Base-by-base conservation (phyloP, 805 yeast genomes). In the Metschnikowia kunwiensis region DNA sequence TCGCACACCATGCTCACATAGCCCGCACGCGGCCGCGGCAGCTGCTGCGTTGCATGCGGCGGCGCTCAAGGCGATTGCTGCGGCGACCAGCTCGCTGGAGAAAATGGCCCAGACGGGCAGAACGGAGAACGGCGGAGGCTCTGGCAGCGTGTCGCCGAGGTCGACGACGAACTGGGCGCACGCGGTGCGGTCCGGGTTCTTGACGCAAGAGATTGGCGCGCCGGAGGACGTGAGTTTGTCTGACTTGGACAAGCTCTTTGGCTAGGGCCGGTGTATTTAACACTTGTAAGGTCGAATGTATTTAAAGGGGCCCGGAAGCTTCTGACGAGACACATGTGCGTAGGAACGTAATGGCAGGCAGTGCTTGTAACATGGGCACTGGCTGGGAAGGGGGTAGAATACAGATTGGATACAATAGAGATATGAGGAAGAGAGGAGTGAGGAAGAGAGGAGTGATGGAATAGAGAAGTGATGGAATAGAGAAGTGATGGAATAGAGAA, bases 181-280 rank as follows among this genome's bases (percentile, higher is more conserved):
- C 54, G 82, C 83, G 24, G 80, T 84, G 29, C 71, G 86, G 51
- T 76, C 82, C 15, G 94, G 94, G 7, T 85, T 85, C 57, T 67
- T 84, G 55, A 73, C 82, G 33, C 85, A 82, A 54, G 91, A 84
- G 43, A 83, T 85, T 48, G 82, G 78, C 22, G 70, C 83, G 24
- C 95, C 95, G 6, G 95, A 85, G 61, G 83, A 82, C 47, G 70
- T 80, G 18, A 78, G 87, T 17, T 67, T 83, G 51, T 82, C 85
- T 30, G 94, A 85, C 39, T 57, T 68, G 46, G 74, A 68, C 46
- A 64, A 65, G 43, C 64, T 63, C 37, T 66, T 66, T 35, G 51
- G 51, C 38, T 63, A 43, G 26, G n/a, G 3, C 11, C n/a, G 24
- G 24, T n/a, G n/a, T n/a, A n/a, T n/a, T n/a, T n/a, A n/a, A n/a